A percentile compares a stretch with the other conserved stretches of the same genome.
phyloP scores from a whole-genome alignment of 345 rosid species.

The Toxicodendron radicans region DNA sequence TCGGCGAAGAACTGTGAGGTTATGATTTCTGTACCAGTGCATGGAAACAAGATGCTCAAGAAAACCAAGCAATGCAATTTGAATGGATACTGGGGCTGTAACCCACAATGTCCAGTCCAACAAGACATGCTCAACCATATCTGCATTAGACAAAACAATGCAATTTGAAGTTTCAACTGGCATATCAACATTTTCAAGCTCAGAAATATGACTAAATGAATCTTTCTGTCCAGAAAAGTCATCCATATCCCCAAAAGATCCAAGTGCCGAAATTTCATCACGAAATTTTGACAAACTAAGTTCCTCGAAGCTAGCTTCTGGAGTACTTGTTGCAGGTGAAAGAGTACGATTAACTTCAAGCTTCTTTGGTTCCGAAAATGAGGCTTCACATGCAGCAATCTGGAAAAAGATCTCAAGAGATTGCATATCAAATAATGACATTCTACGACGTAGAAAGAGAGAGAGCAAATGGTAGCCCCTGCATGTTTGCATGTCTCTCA shows the following conservation, averaged over 20 bases:
- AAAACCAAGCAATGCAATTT: constrained; percentile 89
- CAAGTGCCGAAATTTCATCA: constrained; percentile 82
- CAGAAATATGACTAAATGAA: constrained; percentile 89
- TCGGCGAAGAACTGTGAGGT: constrained; percentile 89
- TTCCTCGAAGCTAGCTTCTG: constrained; percentile 78
- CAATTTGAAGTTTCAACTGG: constrained; percentile 91
- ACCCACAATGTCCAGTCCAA: constrained; percentile 99
- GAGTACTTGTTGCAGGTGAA: constrained; percentile 54
- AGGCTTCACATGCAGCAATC: constrained; percentile 99
- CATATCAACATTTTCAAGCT: constrained; percentile 82
- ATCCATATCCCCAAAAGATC: constrained; percentile 95
- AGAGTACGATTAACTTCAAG: constrained; percentile 40
- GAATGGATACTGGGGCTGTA: constrained; percentile 84
- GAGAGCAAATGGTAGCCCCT: constrained; percentile 99
- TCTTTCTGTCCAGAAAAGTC: constrained; percentile 91
- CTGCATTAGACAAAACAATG: constrained; percentile 91
- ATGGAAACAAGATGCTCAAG: constrained; percentile 98
- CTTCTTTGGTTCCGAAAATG: constrained; percentile 92
- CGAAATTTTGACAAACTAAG: constrained; percentile 73
- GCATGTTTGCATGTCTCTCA: constrained; percentile 90
- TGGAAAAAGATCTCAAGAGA: constrained; percentile 93
- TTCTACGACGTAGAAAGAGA: constrained; percentile 84
- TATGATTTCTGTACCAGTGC: constrained; percentile 99
- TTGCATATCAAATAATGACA: constrained; percentile 93
- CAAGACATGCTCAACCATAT: constrained; percentile 99